Conservation (phyloP, 768 basidiomycete genomes). For the Phaeotremella skinneri region DNA sequence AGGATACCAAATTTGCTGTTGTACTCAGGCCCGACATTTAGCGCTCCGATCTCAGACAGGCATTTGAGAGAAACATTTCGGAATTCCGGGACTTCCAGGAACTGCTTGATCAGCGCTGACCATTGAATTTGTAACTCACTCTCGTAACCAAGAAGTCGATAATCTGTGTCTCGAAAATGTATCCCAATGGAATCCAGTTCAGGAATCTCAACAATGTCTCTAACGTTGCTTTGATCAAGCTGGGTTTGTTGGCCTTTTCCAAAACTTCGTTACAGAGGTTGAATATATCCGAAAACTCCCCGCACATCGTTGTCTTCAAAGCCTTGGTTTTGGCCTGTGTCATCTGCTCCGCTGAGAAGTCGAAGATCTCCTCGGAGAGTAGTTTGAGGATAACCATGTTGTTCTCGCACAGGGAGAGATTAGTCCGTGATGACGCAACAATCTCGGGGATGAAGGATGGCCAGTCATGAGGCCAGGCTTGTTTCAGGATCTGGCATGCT, state of each 20-base stretch:
- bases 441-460: conserved; percentile 95
- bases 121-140: conserved; percentile 58
- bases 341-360: conserved; percentile 98
- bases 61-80: conserved; percentile 96
- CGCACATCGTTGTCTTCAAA: conserved; percentile 96
- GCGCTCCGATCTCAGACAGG: conserved; percentile 89
- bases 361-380: conserved; percentile 98
- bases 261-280: conserved; percentile 94
- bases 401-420: conserved; percentile 95
- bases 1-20: conserved; percentile 96
- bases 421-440: conserved; percentile 94
- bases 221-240: conserved; percentile 87
- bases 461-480: conserved; percentile 99
- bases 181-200: conserved; percentile 98
- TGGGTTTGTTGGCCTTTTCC: conserved; percentile 93
- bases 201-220: conserved; percentile 93
- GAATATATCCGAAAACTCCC: conserved; percentile 96
- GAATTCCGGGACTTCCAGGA: conserved; percentile 94
- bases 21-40: conserved; percentile 93
- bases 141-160: conserved; percentile 89
- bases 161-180: conserved; percentile 96
- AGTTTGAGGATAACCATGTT: conserved; percentile 98
- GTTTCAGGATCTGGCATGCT: conserved; percentile 78
- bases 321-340: conserved; percentile 96
- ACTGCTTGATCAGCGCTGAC: conserved; percentile 57